phyloP scores from a whole-genome alignment of 805 yeast genomes.

The Starmerella apis region DNA sequence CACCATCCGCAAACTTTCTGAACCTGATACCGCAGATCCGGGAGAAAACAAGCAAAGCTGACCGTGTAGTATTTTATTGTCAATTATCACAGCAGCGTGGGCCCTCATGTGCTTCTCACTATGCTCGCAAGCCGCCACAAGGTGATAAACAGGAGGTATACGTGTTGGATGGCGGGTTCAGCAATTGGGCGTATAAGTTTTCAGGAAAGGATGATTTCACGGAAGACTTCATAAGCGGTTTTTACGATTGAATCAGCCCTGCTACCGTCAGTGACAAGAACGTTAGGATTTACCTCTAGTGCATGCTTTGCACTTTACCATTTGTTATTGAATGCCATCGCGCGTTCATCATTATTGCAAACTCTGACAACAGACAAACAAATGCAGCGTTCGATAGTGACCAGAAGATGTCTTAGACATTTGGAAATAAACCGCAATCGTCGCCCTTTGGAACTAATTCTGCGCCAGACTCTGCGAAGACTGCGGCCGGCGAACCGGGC shows the following conservation, averaged over 20 bases:
- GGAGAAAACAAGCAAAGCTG: slow-evolving; percentile 31
- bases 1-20: slow-evolving; percentile 43
- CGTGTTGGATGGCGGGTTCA: slow-evolving; percentile 77
- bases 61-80: slow-evolving; percentile 76
- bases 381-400: slow-evolving; percentile 1
- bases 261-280: no score
- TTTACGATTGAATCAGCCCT: slow-evolving; percentile 23
- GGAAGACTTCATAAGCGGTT: slow-evolving; percentile 43
- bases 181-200: slow-evolving; percentile 65
- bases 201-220: slow-evolving; percentile 54
- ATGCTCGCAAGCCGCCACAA: background rate
- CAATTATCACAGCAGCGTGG: slow-evolving; percentile 87
- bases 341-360: no score
- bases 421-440: slow-evolving; percentile 7
- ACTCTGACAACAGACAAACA: background rate
- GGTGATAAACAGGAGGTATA: slow-evolving; percentile 40
- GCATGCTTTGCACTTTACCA: no score
- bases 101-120: slow-evolving; percentile 60
- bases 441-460: slow-evolving; percentile 3
- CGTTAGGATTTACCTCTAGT: no score
- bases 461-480: background rate
- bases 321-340: no score
- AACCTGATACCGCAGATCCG: slow-evolving; percentile 35
- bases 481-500: background rate
- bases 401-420: slow-evolving; percentile 10